These are phyloP conservation scores for Saksenaea oblongispora DNA, from an alignment of 371 early-diverging fungal species.

Conservation along the genomic window DNA sequence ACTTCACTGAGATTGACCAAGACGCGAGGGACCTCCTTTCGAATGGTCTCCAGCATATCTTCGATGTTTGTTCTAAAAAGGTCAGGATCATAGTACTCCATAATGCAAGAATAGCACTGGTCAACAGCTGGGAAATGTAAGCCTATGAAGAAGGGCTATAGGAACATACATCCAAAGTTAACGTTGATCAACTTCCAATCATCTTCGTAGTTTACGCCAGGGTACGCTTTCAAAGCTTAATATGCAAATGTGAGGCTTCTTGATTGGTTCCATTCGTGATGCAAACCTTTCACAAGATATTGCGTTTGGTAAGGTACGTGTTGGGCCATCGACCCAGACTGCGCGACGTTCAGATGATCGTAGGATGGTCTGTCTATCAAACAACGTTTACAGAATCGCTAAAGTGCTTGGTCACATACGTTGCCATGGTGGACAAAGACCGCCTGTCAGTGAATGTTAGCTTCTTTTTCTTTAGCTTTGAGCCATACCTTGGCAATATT, in stretches of 20 bases:
- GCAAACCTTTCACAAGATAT: conserved; percentile 35
- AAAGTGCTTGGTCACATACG: not conserved
- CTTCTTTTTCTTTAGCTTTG: conserved; percentile 25
- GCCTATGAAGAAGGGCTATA: not conserved
- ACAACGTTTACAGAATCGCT: not conserved
- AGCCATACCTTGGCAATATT: conserved; percentile 24
- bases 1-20: conserved; percentile 16
- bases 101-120: conserved; percentile 19
- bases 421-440: not conserved
- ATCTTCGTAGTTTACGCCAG: conserved; percentile 20
- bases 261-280: not conserved
- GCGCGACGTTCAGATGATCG: conserved; percentile 45
- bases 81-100: conserved; percentile 6
- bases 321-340: conserved; percentile 34
- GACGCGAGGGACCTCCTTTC: conserved; percentile 10
- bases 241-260: not conserved
- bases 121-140: conserved; percentile 12
- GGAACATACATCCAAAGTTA: conserved; percentile 45
- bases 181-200: conserved; percentile 52
- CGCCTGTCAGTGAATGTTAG: conserved; percentile 17
- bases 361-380: conserved; percentile 16
- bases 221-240: conserved; percentile 17
- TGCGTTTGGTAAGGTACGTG: conserved; percentile 34
- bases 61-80: conserved; percentile 11
- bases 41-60: conserved; percentile 6